Evolutionary conservation across 2,329 filamentous ascomycete genomes (phyloP).

Genomic region (Aspergillus ochraceus): DNA sequence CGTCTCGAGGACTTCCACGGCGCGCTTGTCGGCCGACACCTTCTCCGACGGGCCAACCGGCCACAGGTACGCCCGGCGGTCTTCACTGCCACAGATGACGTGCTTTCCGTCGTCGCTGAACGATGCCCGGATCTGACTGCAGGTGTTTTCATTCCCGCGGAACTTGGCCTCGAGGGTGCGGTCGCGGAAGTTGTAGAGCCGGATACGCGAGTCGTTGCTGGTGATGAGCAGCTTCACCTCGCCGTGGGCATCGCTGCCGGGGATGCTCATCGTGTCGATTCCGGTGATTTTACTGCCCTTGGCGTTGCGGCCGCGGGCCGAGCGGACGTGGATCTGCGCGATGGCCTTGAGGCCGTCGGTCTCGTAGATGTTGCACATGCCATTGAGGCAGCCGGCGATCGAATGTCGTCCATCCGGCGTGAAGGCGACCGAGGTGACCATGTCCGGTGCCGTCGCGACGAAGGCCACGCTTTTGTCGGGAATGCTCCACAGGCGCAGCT

Average conservation of each 20-base stretch:
- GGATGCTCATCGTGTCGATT: conserved; percentile 71
- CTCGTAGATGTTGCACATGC: conserved; percentile 85
- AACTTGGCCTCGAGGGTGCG: conserved; percentile 86
- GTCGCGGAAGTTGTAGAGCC: conserved; percentile 84
- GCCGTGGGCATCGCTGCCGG: conserved; percentile 57
- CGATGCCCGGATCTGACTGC: conserved; percentile 83
- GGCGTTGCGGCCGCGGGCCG: conserved; percentile 85
- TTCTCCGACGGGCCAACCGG: conserved; percentile 63
- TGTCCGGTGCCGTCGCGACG: conserved; percentile 72
- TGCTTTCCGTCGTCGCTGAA: conserved; percentile 86
- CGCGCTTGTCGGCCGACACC: conserved; percentile 70
- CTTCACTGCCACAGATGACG: conserved; percentile 90
- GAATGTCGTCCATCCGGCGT: conserved; percentile 87
- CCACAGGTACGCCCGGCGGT: conserved; percentile 89
- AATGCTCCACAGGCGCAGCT: conserved; percentile 91
- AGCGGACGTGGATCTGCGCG: conserved; percentile 89
- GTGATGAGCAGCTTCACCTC: conserved; percentile 85
- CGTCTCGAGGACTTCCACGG: conserved; percentile 87
- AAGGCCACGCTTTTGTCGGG: conserved; percentile 93
- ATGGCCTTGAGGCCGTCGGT: conserved; percentile 84
- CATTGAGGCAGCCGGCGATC: conserved; percentile 84
- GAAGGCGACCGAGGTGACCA: conserved; percentile 93
- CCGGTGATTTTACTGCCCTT: conserved; percentile 98
- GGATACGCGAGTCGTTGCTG: conserved; percentile 90
- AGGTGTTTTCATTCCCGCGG: conserved; percentile 84